These are phyloP conservation scores for Prunus fruticosa DNA, from an alignment of 306 rosid genomes.

Conservation along the genomic window DNA sequence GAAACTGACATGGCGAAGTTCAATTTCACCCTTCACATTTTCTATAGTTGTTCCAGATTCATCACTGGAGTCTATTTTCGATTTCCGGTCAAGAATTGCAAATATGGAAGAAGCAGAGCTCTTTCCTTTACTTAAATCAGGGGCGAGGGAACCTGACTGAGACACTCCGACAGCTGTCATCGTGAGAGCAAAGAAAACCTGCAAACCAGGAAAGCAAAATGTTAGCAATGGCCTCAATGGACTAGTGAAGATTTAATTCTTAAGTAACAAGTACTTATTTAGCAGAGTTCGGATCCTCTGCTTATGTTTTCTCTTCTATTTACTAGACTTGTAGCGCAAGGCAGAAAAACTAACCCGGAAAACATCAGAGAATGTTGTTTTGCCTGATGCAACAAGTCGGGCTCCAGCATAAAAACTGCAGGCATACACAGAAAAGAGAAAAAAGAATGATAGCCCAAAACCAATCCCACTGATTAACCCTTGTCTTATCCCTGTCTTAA, in stretches of 20 bases:
- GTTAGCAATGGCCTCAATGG: background rate
- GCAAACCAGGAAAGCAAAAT: background rate
- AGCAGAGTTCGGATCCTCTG: background rate
- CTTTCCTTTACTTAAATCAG: conserved; percentile 43
- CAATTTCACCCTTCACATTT: conserved; percentile 37
- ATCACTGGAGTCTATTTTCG: conserved; percentile 37
- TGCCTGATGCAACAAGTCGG: conserved; percentile 44
- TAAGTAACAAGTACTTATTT: background rate
- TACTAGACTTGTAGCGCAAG: background rate
- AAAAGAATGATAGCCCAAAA: conserved; percentile 56
- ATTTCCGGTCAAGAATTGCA: conserved; percentile 35
- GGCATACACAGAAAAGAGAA: conserved; percentile 48
- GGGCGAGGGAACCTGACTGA: conserved; percentile 36
- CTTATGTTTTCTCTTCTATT: background rate
- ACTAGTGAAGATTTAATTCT: background rate
- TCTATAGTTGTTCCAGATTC: conserved; percentile 33
- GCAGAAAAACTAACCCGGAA: conserved; percentile 32
- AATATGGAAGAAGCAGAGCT: conserved; percentile 38
- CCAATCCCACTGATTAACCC: conserved; percentile 53
- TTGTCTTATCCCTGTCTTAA: conserved; percentile 40
- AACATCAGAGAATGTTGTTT: conserved; percentile 48
- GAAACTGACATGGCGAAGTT: conserved; percentile 39
- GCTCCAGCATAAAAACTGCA: conserved; percentile 58
- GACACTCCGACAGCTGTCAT: conserved; percentile 40
- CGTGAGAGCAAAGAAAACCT: conserved; percentile 54